These are phyloP conservation scores for Cochlearia excelsa DNA, from an alignment of 345 rosid genomes.

Conservation along the genomic window DNA sequence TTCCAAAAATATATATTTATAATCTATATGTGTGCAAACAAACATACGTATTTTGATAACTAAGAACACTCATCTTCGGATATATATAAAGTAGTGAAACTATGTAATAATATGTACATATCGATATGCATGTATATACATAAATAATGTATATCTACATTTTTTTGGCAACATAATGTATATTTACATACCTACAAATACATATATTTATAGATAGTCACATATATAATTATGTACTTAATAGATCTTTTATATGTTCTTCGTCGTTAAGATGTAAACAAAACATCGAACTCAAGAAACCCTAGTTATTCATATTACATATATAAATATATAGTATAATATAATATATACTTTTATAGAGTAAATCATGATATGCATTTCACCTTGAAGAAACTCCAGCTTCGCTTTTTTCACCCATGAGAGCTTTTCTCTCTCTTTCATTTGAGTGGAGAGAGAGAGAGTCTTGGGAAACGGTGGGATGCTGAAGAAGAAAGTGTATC, in stretches of 20 bases:
- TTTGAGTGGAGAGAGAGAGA: constrained; percentile 20
- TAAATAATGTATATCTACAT: constrained; percentile 1
- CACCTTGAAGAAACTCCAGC: constrained; percentile 45
- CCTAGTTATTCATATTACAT: background rate
- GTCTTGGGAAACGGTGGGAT: constrained; percentile 8
- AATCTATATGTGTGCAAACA: constrained; percentile 4
- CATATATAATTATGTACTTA: background rate
- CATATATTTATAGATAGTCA: background rate
- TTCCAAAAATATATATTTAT: background rate
- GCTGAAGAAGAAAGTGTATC: constrained; percentile 7
- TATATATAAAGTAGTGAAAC: no score
- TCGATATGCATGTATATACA: constrained; percentile 12
- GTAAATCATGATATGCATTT: constrained; percentile 1
- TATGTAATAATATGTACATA: background rate
- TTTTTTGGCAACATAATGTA: background rate
- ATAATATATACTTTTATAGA: background rate
- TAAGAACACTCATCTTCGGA: no score
- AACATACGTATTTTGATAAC: background rate
- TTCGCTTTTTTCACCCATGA: constrained; percentile 43
- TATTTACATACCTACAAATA: no score
- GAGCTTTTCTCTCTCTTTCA: constrained; percentile 40
- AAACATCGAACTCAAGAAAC: constrained; percentile 13
- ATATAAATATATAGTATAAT: background rate
- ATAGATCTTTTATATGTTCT: no score
- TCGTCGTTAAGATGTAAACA: no score